These are phyloP conservation scores for Paradendryphiella salina DNA, from an alignment of 2,329 filamentous ascomycete species.

Conservation along the genomic window DNA sequence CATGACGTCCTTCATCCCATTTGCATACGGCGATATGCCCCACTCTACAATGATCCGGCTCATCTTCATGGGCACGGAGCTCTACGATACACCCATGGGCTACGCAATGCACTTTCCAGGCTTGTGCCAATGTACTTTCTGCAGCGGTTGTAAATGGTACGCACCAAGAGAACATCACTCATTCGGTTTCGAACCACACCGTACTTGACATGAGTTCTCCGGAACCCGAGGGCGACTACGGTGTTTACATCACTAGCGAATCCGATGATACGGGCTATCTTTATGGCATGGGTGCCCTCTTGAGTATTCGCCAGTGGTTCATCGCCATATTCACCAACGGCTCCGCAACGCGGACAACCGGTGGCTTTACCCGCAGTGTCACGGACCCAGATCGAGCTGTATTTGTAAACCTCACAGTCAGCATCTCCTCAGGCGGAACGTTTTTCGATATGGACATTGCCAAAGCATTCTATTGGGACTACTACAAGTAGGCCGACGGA, in stretches of 20 bases:
- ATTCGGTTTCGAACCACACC: constrained; percentile 13
- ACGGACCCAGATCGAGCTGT: constrained; percentile 19
- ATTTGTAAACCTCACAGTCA: constrained; percentile 22
- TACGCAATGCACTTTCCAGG: constrained; percentile 17
- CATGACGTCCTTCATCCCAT: constrained; percentile 23
- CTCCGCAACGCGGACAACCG: constrained; percentile 20
- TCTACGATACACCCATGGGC: constrained; percentile 16
- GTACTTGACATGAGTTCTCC: constrained; percentile 18
- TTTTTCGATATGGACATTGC: constrained; percentile 21
- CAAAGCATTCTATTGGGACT: constrained; percentile 23
- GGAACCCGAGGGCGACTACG: constrained; percentile 10
- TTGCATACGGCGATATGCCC: constrained; percentile 20
- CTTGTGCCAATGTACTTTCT: constrained; percentile 16
- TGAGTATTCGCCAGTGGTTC: constrained; percentile 19
- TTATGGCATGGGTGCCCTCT: constrained; percentile 16
- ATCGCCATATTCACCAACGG: constrained; percentile 20
- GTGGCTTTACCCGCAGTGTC: constrained; percentile 19
- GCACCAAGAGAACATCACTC: constrained; percentile 18
- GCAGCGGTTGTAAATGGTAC: constrained; percentile 18
- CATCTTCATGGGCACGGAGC: constrained; percentile 21
- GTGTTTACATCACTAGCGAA: constrained; percentile 10
- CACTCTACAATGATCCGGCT: constrained; percentile 18
- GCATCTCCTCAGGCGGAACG: constrained; percentile 20
- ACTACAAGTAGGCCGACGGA: constrained; percentile 18
- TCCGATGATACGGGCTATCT: constrained; percentile 11